Evolutionary conservation across 371 early-diverging fungal genomes (phyloP).

Genomic region (Rhizopus sp.): DNA sequence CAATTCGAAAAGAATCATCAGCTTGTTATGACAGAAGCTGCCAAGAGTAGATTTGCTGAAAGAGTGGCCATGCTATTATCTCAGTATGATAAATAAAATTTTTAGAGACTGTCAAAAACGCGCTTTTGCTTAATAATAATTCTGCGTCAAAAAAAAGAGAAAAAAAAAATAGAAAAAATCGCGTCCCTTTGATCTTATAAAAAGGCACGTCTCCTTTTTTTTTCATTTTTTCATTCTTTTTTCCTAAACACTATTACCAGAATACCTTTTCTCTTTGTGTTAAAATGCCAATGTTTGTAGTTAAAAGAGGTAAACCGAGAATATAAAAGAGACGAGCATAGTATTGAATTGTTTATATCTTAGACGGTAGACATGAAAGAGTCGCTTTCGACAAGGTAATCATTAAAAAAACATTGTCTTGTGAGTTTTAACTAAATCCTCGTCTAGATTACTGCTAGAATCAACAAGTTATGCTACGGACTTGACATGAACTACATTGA

Average conservation of each 20-base stretch:
- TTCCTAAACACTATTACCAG: background rate
- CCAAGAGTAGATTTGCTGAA: slow-evolving; percentile 29
- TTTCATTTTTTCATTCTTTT: slow-evolving; percentile 2
- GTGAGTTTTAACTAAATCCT: background rate
- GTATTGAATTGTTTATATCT: background rate
- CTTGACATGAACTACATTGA: slow-evolving; percentile 86
- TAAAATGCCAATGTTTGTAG: slow-evolving; percentile 66
- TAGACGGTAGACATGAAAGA: slow-evolving; percentile 80
- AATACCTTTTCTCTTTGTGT: background rate
- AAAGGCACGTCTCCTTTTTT: background rate
- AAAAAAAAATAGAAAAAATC: background rate
- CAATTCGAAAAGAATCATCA: slow-evolving; percentile 32
- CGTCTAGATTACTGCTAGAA: slow-evolving; percentile 82
- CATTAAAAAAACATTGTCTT: background rate
- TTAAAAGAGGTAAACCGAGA: slow-evolving; percentile 64
- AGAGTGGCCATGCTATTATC: slow-evolving; percentile 19
- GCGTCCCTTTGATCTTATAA: no score
- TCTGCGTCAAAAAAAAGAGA: background rate
- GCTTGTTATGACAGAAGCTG: slow-evolving; percentile 22
- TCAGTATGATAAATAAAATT: slow-evolving; percentile 5
- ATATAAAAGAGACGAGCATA: background rate
- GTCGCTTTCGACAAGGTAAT: slow-evolving; percentile 86
- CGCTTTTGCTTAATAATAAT: slow-evolving; percentile 7
- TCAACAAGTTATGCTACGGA: slow-evolving; percentile 86
- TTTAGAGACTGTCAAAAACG: slow-evolving; percentile 12